Evolutionary conservation across 2,329 filamentous ascomycete species (phyloP), one percentile per base, ranked within the genome.

Genomic region (Alternaria infectoria): DNA sequence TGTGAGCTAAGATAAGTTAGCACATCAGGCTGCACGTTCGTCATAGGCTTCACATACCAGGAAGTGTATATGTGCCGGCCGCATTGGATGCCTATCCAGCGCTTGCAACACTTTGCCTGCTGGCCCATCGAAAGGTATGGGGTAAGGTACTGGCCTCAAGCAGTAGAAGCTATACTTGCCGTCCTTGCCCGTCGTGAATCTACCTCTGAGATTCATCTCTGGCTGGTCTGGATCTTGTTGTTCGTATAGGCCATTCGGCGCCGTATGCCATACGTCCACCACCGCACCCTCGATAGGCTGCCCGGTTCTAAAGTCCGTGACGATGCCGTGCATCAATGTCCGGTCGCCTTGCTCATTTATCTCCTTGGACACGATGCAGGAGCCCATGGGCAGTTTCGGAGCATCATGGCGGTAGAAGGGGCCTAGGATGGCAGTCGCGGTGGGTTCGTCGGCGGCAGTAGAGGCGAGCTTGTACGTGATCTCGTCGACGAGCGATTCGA

Each of bases 341-440:
- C 89, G 81, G 65, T 91, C 81, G 25, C 83, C 86, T 60, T 84
- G 81, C 19, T 64, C 59, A 19, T 67, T 69, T 4, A 82, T 72
- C 5, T 83, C 80, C 26, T 86, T 66, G 82, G 69, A 71, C 2
- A 89, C 84, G 66, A 96, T 92, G 71, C 84, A 89, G 49, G 85
- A 86, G 54, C 91, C 93, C 74, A 91, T 91, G n/a, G 88, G 81
- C 50, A 90, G 86, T 61, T 86, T 81, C 6, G 93, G 92, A 0
- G 92, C 88, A 69, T 93, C 86, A 46, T 88, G 85, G 6, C 92
- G 87, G 87, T 92, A 96, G 82, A 97, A 97, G 1, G 93, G 93
- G 0, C 93, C 93, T 0, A 97, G 86, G 68, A 97, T 93, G 44
- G 93, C 89, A 5, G 91, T 91, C 3, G 91, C 87, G 6, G 92